phyloP scores from a whole-genome alignment of 768 basidiomycete genomes.

The Baorangia bicolor region DNA sequence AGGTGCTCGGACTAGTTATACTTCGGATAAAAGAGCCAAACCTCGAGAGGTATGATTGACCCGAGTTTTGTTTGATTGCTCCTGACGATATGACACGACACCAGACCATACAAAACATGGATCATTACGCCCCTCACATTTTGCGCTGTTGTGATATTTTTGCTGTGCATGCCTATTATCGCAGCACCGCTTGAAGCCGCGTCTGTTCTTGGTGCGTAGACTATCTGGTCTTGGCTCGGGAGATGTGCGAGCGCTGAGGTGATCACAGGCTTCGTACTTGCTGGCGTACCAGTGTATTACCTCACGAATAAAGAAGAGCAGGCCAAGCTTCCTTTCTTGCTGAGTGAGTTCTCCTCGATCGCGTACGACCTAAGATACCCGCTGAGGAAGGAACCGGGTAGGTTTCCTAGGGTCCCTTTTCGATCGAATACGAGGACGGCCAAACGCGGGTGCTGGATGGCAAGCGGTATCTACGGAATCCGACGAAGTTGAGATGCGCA shows the following conservation, averaged over 20 bases:
- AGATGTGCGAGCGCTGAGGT: background rate
- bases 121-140: conserved; percentile 88
- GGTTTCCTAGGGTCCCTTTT: conserved; percentile 44
- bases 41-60: conserved; percentile 61
- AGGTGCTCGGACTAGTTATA: conserved; percentile 88
- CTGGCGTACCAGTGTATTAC: conserved; percentile 82
- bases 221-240: background rate
- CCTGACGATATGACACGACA: background rate
- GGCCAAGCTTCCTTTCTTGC: conserved; percentile 32
- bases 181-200: conserved; percentile 89
- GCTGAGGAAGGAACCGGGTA: conserved; percentile 17
- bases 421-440: conserved; percentile 50
- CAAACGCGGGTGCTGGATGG: conserved; percentile 64
- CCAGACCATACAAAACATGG: conserved; percentile 92
- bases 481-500: conserved; percentile 61
- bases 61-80: background rate
- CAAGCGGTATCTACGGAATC: conserved; percentile 70
- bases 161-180: conserved; percentile 91
- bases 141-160: conserved; percentile 59
- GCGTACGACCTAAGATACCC: background rate
- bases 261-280: conserved; percentile 66
- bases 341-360: conserved; percentile 36
- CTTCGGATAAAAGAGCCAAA: conserved; percentile 88
- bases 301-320: conserved; percentile 58
- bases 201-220: conserved; percentile 73